Conservation (phyloP, 2,329 filamentous ascomycete genomes). For the Colletotrichum spinosum region DNA sequence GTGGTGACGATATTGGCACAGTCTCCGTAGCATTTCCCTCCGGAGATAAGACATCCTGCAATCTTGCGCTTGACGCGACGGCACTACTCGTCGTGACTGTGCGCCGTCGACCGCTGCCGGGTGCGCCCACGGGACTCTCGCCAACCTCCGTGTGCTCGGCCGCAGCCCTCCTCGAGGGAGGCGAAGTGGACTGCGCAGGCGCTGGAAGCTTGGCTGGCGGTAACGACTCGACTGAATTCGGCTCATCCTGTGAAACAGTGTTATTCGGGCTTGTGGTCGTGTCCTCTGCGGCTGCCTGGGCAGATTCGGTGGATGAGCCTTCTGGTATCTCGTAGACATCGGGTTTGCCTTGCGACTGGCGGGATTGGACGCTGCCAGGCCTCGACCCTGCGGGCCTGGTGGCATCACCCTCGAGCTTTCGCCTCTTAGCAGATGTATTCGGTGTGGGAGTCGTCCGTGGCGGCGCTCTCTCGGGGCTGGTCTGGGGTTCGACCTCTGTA, state of each 20-base stretch:
- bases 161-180: slow-evolving; percentile 13
- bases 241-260: background rate
- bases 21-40: slow-evolving; percentile 44
- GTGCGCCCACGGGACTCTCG: slow-evolving; percentile 66
- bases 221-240: slow-evolving; percentile 21
- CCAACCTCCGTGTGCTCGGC: slow-evolving; percentile 55
- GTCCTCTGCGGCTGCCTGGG: background rate
- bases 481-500: slow-evolving; percentile 29
- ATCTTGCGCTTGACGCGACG: slow-evolving; percentile 53
- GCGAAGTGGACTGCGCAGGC: slow-evolving; percentile 19
- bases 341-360: slow-evolving; percentile 16
- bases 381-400: no score
- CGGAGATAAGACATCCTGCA: slow-evolving; percentile 54
- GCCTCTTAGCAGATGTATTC: slow-evolving; percentile 62
- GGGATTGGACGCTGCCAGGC: background rate
- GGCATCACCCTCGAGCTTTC: slow-evolving; percentile 46
- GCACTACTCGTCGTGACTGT: slow-evolving; percentile 50
- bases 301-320: slow-evolving; percentile 45
- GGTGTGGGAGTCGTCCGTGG: slow-evolving; percentile 51
- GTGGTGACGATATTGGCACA: slow-evolving; percentile 54
- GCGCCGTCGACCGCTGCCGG: slow-evolving; percentile 65
- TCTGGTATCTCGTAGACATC: slow-evolving; percentile 46
- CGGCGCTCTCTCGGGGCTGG: slow-evolving; percentile 29
- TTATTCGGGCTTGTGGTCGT: slow-evolving; percentile 38
- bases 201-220: slow-evolving; percentile 30